These are phyloP conservation scores for Jaltomata sinuosa DNA, from an alignment of 257 asterid species.

Conservation along the genomic window DNA sequence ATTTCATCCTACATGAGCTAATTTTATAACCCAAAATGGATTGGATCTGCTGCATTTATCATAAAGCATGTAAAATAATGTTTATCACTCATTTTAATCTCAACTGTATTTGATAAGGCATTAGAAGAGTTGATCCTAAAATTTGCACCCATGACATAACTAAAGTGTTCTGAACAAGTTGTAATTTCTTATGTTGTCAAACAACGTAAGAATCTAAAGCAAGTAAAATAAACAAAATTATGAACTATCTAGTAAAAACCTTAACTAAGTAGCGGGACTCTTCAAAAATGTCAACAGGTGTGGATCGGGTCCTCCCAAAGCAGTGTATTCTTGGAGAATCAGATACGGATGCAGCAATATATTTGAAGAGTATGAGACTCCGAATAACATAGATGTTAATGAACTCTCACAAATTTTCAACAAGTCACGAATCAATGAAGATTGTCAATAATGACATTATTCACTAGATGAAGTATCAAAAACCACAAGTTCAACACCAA, in stretches of 20 bases:
- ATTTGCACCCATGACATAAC: neutral
- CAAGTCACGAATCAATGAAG: neutral
- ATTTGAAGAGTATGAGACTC: no score
- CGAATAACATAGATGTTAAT: no score
- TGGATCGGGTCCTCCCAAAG: no score
- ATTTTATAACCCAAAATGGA: neutral
- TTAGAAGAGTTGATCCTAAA: neutral
- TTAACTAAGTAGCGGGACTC: neutral
- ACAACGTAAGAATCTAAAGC: neutral
- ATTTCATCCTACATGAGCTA: no score
- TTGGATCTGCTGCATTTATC: neutral
- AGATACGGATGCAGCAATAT: no score
- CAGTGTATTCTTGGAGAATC: no score
- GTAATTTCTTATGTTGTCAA: no score
- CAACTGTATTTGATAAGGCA: no score
- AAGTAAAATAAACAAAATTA: no score
- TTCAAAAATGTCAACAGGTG: no score
- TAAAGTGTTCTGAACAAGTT: neutral
- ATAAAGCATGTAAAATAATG: neutral
- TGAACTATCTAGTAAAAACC: neutral
- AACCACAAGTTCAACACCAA: neutral
- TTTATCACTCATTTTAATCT: no score
- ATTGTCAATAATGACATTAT: neutral
- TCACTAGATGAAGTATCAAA: neutral
- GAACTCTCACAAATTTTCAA: neutral